Base-by-base conservation (phyloP, 768 basidiomycete genomes). In the Boletus sp. region DNA sequence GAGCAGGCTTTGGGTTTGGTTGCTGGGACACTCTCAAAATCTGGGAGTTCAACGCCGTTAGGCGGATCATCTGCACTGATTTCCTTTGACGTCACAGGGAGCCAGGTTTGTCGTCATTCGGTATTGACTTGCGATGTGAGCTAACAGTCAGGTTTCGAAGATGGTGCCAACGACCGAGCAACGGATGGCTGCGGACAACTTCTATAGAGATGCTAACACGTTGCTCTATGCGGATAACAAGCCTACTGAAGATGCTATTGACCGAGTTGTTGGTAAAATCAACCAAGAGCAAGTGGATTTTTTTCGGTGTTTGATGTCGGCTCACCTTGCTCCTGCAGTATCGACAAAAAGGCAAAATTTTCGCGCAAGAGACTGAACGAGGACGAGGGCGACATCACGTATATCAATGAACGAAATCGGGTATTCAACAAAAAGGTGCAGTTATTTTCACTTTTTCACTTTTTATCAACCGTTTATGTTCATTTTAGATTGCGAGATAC, bases 321-420 rank as follows among this genome's bases (percentile, higher is more conserved):
- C 48, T 57, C 20, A 61, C 47, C 20, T 35, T 32, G 9, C 32
- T 30, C 50, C 33, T 53, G 4, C 63, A 95, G 93, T 64, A 84
- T 94, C 64, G 92, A 94, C 77, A 91, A 92, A 78, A 89, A 92
- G 71, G 79, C 83, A 67, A 94, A 90, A 67, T 92, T 93, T 76
- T 94, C 91, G 40, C 82, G 94, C 62, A 96, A 96, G 75, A 84
- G 81, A 63, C 83, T 78, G 71, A 94, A 96, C 77, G 94, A 98
- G 66, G 91, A 92, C 50, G 89, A 95, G 58, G 94, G 92, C 52
- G 95, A 98, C 64, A 91, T 99, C 72, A 98, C 94, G 6, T 99
- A 98, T 71, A 99, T 99, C 83, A 99, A 99, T 79, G 93, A 98
- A 74, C 88, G 90, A 73, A 95, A 98, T 74, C 84, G 93, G 60